Evolutionary conservation across 768 basidiomycete species (phyloP).

Genomic region (Daedaleopsis nitida): DNA sequence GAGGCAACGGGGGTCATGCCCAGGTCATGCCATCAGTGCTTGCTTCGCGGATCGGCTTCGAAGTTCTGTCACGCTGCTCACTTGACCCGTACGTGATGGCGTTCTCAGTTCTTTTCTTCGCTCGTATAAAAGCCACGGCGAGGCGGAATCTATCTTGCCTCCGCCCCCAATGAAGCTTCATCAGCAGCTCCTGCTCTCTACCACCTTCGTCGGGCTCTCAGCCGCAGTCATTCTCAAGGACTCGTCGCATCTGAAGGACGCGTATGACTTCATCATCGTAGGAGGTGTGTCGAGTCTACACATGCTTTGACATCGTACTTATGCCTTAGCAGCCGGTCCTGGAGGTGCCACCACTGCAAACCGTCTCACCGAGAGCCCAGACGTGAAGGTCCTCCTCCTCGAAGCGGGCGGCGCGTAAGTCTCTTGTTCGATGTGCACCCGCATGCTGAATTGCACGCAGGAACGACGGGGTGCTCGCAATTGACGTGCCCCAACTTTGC

Average conservation of each 20-base stretch:
- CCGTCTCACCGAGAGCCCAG: not conserved
- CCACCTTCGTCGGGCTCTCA: not conserved
- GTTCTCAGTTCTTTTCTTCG: too few relatives aligned
- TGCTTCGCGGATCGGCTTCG: too few relatives aligned
- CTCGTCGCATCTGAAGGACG: not conserved
- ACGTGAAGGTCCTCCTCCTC: not conserved
- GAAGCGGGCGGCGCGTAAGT: not conserved
- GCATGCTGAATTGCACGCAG: not conserved
- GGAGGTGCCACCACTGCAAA: not conserved
- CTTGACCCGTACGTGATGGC: too few relatives aligned
- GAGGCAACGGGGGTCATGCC: too few relatives aligned
- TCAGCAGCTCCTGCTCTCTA: not conserved
- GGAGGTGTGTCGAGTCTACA: not conserved
- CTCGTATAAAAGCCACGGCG: too few relatives aligned
- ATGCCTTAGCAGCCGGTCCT: not conserved
- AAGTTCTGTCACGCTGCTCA: too few relatives aligned
- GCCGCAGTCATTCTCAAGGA: not conserved
- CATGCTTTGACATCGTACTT: not conserved
- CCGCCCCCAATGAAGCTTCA: not conserved
- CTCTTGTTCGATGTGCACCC: too few relatives aligned
- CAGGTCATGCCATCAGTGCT: too few relatives aligned
- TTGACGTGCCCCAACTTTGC: not conserved
- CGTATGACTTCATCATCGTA: conserved; percentile 1
- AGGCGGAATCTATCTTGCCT: not conserved
- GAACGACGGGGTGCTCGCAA: not conserved